Conservation (phyloP, 805 yeast genomes). For the Sporopachydermia quercuum region DNA sequence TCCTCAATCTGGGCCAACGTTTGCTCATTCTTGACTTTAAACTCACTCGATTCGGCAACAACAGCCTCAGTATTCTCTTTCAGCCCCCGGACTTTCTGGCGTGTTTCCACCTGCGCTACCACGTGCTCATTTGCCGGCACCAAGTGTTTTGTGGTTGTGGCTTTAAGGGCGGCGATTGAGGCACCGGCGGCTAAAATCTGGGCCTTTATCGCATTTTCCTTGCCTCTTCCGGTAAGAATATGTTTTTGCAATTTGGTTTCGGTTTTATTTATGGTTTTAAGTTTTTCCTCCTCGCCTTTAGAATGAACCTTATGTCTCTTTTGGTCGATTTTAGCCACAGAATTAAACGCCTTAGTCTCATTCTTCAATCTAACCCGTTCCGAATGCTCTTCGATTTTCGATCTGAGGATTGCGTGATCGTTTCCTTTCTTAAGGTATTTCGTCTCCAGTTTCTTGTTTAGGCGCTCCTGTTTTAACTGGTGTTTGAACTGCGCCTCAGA, state of each 20-base stretch:
- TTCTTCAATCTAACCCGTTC: not conserved
- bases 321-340: not conserved
- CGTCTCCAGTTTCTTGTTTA: not conserved
- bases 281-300: not conserved
- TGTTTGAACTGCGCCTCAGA: not conserved
- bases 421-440: not conserved
- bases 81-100: not conserved
- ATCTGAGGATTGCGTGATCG: not conserved
- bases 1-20: not conserved
- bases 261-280: not conserved
- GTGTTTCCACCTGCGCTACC: not conserved
- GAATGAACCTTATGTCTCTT: not conserved
- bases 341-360: not conserved
- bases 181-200: not conserved
- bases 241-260: not conserved
- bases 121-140: not conserved
- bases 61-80: not conserved
- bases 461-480: not conserved
- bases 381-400: not conserved
- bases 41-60: not conserved
- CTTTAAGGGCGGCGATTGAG: not conserved
- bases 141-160: not conserved
- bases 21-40: not conserved
- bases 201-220: constrained; percentile 1
- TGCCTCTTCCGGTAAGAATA: not conserved